Percentiles rank a stretch among this genome's conserved stretches.
phyloP scores from a whole-genome alignment of 441 rosid species.

The Biscutella laevigata region DNA sequence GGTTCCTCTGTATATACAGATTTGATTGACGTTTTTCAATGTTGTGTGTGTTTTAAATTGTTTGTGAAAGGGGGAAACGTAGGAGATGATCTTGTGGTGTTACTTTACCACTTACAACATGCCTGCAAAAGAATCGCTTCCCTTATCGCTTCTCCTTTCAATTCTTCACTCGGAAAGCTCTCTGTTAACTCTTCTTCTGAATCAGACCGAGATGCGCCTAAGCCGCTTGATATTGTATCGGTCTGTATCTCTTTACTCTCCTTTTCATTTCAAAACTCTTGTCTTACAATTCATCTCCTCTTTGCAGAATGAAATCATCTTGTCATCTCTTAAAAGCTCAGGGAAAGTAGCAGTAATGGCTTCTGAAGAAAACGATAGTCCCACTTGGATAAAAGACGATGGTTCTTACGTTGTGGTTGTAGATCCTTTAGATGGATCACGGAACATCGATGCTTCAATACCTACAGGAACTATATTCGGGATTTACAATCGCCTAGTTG shows the following conservation, averaged over 20 bases:
- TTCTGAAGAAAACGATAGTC: conserved; percentile 79
- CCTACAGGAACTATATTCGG: conserved; percentile 92
- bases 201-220: conserved; percentile 69
- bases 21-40: background rate
- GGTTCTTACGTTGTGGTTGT: conserved; percentile 77
- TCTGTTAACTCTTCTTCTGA: conserved; percentile 26
- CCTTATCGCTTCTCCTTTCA: conserved; percentile 82
- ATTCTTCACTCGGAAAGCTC: conserved; percentile 55
- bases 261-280: background rate
- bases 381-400: conserved; percentile 61
- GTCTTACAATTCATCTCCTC: conserved; percentile 6
- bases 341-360: conserved; percentile 93
- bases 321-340: conserved; percentile 63
- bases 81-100: conserved; percentile 63
- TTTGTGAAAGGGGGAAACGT: conserved; percentile 29
- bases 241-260: conserved; percentile 28
- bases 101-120: conserved; percentile 66
- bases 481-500: conserved; percentile 56
- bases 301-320: conserved; percentile 68
- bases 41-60: background rate
- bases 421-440: conserved; percentile 93
- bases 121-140: conserved; percentile 87
- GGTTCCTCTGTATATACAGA: background rate
- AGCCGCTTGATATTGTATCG: conserved; percentile 76
- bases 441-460: conserved; percentile 88